Evolutionary conservation across 2,329 filamentous ascomycete species (phyloP), one percentile per base, ranked within the genome.

Genomic region (Fusarium miscanthi): DNA sequence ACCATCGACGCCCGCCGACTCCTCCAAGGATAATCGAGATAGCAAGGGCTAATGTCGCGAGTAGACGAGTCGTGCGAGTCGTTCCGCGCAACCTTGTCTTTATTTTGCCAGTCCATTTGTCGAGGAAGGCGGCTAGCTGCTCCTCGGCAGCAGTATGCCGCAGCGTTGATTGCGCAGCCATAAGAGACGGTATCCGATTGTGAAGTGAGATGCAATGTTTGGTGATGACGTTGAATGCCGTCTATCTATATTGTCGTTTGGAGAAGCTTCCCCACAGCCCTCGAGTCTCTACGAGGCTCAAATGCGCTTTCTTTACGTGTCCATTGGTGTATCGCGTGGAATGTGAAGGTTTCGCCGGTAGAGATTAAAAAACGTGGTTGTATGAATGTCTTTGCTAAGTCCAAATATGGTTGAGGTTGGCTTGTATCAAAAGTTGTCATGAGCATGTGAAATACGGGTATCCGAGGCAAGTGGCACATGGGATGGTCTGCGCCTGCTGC

Each of bases 81-180:
- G 92, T 92, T 65, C 85, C 86, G 66, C 87, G 87, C 63, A 95
- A 80, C 40, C 85, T 86, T 64, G 84, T 82, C 70, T 85, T 85
- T 59, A 91, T 81, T 54, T 88, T 81, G 27, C 81, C 80, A 23
- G 85, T 81, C 82, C 91, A 92, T 76, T 88, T 90, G 58, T 89
- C 85, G 77, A 91, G 80, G 61, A 94, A 89, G 46, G 86, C 85
- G 38, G 89, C 86, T 78, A 94, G 84, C 77, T 91, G 88, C 82
- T 92, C 90, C 81, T 93, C 88, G 75, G 89, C 87, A 52, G 85
- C 87, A 75, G 88, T 87, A 75, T 87, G 85, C 74, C 90, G 90
- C 76, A 98, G 87, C 9, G 93, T 97, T 62, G 95, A 98, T 85
- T 97, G 95, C 72, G 87, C 92, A 70, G 94, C 93, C 95, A 98